These are phyloP conservation scores for Kwoniella botswanensis DNA, from an alignment of 768 basidiomycete genomes.

Conservation along the genomic window DNA sequence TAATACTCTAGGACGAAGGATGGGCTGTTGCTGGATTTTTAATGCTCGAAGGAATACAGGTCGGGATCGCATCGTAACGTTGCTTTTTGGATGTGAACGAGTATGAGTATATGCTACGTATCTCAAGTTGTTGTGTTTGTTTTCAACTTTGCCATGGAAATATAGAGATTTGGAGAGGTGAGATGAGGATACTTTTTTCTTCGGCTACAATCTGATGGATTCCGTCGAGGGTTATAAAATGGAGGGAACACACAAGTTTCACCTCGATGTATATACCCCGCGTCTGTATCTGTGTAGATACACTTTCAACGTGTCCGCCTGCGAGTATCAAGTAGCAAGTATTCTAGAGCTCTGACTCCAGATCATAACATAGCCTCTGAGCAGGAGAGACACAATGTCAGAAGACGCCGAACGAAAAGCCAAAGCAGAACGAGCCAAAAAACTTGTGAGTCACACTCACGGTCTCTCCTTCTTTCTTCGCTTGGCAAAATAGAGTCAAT, in stretches of 20 bases:
- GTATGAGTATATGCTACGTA: background rate
- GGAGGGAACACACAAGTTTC: conserved; percentile 10
- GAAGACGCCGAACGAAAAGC: conserved; percentile 54
- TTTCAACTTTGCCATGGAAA: background rate
- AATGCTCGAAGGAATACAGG: conserved; percentile 41
- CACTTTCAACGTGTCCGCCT: background rate
- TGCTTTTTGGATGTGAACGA: background rate
- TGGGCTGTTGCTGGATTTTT: conserved; percentile 14
- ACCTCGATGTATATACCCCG: conserved; percentile 3
- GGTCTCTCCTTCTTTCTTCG: background rate
- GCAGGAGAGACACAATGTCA: conserved; percentile 28
- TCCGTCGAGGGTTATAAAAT: background rate
- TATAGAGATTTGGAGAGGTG: no score
- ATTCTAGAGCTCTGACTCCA: no score
- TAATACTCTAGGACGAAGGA: conserved; percentile 12
- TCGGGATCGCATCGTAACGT: conserved; percentile 36
- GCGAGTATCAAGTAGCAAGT: no score
- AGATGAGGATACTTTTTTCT: conserved; percentile 9
- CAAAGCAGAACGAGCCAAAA: conserved; percentile 56
- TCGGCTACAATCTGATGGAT: background rate
- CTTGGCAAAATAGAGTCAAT: background rate
- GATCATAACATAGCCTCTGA: no score
- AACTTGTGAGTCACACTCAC: conserved; percentile 39
- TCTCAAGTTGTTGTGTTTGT: background rate
- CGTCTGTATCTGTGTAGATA: background rate